These are phyloP conservation scores for Dipteronia sinensis DNA, from an alignment of 345 rosid genomes.

Conservation along the genomic window DNA sequence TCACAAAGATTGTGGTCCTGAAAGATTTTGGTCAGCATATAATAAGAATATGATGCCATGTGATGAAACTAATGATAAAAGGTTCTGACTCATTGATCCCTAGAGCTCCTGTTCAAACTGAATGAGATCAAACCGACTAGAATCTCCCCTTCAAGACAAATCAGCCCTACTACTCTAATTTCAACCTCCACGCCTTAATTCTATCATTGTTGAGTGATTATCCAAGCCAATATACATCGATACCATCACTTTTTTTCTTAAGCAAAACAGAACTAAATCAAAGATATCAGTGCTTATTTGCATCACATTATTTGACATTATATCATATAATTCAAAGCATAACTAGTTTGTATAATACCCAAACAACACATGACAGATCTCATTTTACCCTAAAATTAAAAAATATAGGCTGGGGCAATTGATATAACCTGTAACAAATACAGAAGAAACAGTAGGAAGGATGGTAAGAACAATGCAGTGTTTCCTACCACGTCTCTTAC, in stretches of 20 bases:
- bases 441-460: not conserved
- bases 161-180: not conserved
- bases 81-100: not conserved
- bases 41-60: not conserved
- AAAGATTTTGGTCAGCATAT: not conserved
- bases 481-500: slow-evolving; percentile 30
- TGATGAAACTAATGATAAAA: too few relatives aligned
- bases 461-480: not conserved
- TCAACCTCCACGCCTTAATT: not conserved
- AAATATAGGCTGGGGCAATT: not conserved
- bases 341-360: not conserved
- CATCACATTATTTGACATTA: not conserved
- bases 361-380: slow-evolving; percentile 9
- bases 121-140: not conserved
- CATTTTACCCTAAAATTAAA: not conserved
- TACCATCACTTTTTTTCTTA: not conserved
- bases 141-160: not conserved
- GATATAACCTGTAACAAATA: not conserved
- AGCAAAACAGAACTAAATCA: not conserved
- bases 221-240: not conserved
- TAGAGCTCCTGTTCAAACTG: not conserved
- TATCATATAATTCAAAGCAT: not conserved
- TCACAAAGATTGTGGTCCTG: not conserved
- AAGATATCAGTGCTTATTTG: not conserved
- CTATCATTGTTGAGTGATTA: not conserved